Conservation (phyloP, 768 basidiomycete species). For the Amylocystis lapponica region DNA sequence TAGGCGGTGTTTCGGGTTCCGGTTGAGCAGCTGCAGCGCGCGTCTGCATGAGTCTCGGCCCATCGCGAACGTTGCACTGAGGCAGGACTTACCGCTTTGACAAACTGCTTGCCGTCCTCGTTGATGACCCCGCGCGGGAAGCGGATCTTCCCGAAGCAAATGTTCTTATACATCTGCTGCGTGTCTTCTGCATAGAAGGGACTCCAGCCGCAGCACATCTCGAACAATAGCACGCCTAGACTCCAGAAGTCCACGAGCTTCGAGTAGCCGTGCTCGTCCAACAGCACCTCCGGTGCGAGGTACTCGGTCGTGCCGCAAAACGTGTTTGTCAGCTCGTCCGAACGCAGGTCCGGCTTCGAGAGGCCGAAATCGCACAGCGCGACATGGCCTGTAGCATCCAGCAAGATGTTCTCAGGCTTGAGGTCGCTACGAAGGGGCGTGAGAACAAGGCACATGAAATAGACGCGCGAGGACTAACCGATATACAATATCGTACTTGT, state of each 20-base stretch:
- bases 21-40: slow-evolving; percentile 76
- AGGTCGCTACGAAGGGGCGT: slow-evolving; percentile 56
- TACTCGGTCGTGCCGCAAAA: slow-evolving; percentile 99
- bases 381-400: slow-evolving; percentile 97
- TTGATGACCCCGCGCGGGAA: slow-evolving; percentile 96
- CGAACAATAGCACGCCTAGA: slow-evolving; percentile 91
- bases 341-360: slow-evolving; percentile 89
- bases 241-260: slow-evolving; percentile 99
- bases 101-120: slow-evolving; percentile 98
- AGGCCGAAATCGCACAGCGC: slow-evolving; percentile 98
- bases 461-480: slow-evolving; percentile 45
- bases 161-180: slow-evolving; percentile 99
- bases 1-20: slow-evolving; percentile 96
- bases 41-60: background rate
- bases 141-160: slow-evolving; percentile 97
- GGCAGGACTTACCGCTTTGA: slow-evolving; percentile 78
- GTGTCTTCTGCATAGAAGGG: slow-evolving; percentile 99
- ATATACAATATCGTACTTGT: slow-evolving; percentile 95
- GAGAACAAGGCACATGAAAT: background rate
- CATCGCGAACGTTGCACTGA: slow-evolving; percentile 8
- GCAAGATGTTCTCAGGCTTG: slow-evolving; percentile 97
- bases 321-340: slow-evolving; percentile 96
- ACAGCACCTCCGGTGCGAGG: slow-evolving; percentile 95
- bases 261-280: slow-evolving; percentile 97
- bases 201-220: slow-evolving; percentile 99